Evolutionary conservation across 2,329 filamentous ascomycete genomes (phyloP), one percentile per base, ranked within the genome.

Genomic region (Taxawa tesnikishii): DNA sequence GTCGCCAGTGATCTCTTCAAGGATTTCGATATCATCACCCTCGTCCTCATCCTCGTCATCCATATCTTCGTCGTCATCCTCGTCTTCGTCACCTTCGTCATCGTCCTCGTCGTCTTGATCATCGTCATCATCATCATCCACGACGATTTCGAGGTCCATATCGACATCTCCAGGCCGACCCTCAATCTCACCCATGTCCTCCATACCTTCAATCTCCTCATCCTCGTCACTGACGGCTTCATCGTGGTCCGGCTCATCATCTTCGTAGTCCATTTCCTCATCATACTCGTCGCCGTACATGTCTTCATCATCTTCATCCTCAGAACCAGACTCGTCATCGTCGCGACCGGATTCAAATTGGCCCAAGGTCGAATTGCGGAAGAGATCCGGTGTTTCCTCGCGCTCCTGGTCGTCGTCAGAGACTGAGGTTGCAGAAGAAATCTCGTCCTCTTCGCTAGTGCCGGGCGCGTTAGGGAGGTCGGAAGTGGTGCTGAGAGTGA

Each of bases 381-480:
- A 96, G 13, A 98, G 69, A 58, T 98, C 90, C 17, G 92, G 90
- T 4, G 92, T 98, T 53, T 96, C 90, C 55, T 94, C 85, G 27
- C 85, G 78, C 34, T 54, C 50, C 7, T 50, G 45, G 8, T 49
- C 45, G 15, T 47, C 48, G 41, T 94, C 87, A 8, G 88, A 94
- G 15, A 93, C 73, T 1, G 88, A 94, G 4, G 85, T 92, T 3
- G 81, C 75, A 8, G 83, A 90, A 2, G 78, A 78, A 28, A 94
- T 82, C 28, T 94, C 87, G 41, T 94, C 87, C 29, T 93, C 87
- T 15, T 83, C 78, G 7, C 48, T 55, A 28, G 78, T 76, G 4
- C 76, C 72, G 8, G 76, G 69, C 6, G 71, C 64, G 10, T 42
- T 42, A 2, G 48, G 44, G 9, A 77, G 76, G 33, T 90, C 75